These are phyloP conservation scores for Aspergillus indologenus DNA, from an alignment of 495 filamentous ascomycete genomes.

Conservation along the genomic window DNA sequence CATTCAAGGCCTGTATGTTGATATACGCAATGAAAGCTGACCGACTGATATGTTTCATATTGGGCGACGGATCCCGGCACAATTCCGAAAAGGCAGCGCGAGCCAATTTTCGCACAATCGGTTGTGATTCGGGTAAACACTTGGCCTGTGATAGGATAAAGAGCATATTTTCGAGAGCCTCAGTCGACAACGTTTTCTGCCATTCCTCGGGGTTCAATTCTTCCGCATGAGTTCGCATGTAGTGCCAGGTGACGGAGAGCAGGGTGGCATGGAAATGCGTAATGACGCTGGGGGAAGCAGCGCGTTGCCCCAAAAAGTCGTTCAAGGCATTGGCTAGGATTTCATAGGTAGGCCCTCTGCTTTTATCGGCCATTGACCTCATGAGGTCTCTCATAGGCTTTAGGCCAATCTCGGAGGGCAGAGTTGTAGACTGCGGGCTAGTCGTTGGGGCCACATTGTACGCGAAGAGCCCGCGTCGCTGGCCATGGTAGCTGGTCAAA, in stretches of 20 bases:
- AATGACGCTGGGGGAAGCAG: constrained; percentile 44
- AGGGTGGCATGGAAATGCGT: constrained; percentile 64
- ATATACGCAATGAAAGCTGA: constrained; percentile 51
- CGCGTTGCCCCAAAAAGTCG: constrained; percentile 59
- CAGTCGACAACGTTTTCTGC: constrained; percentile 43
- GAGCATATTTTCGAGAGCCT: constrained; percentile 49
- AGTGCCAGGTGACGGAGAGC: constrained; percentile 53
- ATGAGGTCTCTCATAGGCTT: constrained; percentile 44
- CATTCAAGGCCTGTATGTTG: constrained; percentile 54
- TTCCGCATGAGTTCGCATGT: constrained; percentile 46
- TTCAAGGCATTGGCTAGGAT: constrained; percentile 63
- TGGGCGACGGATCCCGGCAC: constrained; percentile 35
- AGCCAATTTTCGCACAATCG: constrained; percentile 49
- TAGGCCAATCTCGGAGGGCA: constrained; percentile 41
- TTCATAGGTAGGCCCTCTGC: constrained; percentile 53
- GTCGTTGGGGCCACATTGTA: constrained; percentile 25
- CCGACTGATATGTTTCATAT: constrained; percentile 32
- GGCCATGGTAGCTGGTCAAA: constrained; percentile 19
- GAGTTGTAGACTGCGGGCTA: constrained; percentile 21
- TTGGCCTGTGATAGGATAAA: constrained; percentile 37
- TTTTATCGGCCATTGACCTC: constrained; percentile 32
- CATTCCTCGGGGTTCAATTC: constrained; percentile 36
- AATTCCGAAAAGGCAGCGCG: constrained; percentile 55
- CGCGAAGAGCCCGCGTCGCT: constrained; percentile 36
- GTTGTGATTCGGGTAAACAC: constrained; percentile 34